phyloP scores from a whole-genome alignment of 2,329 filamentous ascomycete genomes.

The Alternaria arbusti region DNA sequence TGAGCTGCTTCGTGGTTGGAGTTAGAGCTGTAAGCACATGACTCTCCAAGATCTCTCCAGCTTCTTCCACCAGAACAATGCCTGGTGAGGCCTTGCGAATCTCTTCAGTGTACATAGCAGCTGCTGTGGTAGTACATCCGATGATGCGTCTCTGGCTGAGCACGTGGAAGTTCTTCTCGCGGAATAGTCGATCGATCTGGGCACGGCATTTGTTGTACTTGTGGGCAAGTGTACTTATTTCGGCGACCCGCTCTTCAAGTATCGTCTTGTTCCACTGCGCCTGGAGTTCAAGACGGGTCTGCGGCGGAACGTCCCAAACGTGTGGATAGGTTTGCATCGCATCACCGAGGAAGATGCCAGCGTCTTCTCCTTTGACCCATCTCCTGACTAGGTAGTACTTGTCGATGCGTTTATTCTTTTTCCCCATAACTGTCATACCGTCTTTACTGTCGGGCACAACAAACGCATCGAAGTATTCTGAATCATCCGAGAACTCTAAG shows the following conservation, averaged over 20 bases:
- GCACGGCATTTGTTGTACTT: slow-evolving; percentile 54
- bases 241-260: slow-evolving; percentile 58
- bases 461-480: slow-evolving; percentile 64
- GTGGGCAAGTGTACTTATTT: slow-evolving; percentile 49
- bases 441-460: slow-evolving; percentile 54
- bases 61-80: slow-evolving; percentile 73
- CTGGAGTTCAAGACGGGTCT: slow-evolving; percentile 45
- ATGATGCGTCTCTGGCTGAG: slow-evolving; percentile 67
- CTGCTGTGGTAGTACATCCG: slow-evolving; percentile 73
- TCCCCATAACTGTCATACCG: slow-evolving; percentile 57
- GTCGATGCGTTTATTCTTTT: slow-evolving; percentile 53
- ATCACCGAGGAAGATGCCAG: slow-evolving; percentile 52
- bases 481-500: slow-evolving; percentile 62
- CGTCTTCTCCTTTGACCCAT: slow-evolving; percentile 59
- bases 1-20: slow-evolving; percentile 64
- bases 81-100: slow-evolving; percentile 64
- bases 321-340: slow-evolving; percentile 33
- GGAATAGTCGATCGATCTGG: slow-evolving; percentile 43
- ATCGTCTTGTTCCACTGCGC: slow-evolving; percentile 39
- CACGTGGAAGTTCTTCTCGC: slow-evolving; percentile 33
- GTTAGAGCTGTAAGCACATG: slow-evolving; percentile 69
- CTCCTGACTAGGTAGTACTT: slow-evolving; percentile 59
- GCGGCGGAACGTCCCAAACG: slow-evolving; percentile 62
- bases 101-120: slow-evolving; percentile 65
- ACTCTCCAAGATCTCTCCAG: slow-evolving; percentile 73